These are phyloP conservation scores for Penicillium fimorum DNA, from an alignment of 495 filamentous ascomycete genomes.

Conservation along the genomic window DNA sequence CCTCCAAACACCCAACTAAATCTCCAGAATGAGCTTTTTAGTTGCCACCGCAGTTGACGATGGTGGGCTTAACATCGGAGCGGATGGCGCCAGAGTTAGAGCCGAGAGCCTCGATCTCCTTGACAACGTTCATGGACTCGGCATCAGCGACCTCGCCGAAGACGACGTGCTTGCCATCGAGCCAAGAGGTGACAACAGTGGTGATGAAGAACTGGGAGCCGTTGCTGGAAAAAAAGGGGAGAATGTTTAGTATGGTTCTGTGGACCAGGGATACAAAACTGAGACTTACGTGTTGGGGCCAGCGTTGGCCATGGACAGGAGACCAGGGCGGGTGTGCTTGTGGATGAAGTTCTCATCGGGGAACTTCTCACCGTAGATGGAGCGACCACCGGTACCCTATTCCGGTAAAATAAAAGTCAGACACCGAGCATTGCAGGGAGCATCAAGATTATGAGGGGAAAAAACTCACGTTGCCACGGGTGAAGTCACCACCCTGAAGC, in stretches of 20 bases:
- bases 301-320: conserved; percentile 97
- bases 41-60: conserved; percentile 57
- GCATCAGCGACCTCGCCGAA: conserved; percentile 86
- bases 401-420: neutral
- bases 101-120: conserved; percentile 71
- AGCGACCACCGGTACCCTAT: conserved; percentile 85
- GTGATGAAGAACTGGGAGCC: conserved; percentile 99
- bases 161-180: conserved; percentile 97
- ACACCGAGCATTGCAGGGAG: neutral
- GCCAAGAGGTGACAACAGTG: conserved; percentile 85
- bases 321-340: conserved; percentile 83
- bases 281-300: conserved; percentile 73
- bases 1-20: conserved; percentile 16
- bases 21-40: conserved; percentile 35
- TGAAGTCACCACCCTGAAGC: conserved; percentile 99
- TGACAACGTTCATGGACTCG: conserved; percentile 62
- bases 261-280: neutral
- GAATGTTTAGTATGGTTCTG: conserved; percentile 1
- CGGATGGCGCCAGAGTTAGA: conserved; percentile 58
- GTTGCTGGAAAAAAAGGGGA: conserved; percentile 59
- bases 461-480: conserved; percentile 74
- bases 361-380: conserved; percentile 97
- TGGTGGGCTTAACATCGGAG: conserved; percentile 64
- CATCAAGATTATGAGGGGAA: neutral
- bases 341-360: conserved; percentile 90